A percentile compares a stretch with the other conserved stretches of the same genome.
Evolutionary conservation across 2,329 filamentous ascomycete genomes (phyloP).

Genomic region (Fusarium sp.): DNA sequence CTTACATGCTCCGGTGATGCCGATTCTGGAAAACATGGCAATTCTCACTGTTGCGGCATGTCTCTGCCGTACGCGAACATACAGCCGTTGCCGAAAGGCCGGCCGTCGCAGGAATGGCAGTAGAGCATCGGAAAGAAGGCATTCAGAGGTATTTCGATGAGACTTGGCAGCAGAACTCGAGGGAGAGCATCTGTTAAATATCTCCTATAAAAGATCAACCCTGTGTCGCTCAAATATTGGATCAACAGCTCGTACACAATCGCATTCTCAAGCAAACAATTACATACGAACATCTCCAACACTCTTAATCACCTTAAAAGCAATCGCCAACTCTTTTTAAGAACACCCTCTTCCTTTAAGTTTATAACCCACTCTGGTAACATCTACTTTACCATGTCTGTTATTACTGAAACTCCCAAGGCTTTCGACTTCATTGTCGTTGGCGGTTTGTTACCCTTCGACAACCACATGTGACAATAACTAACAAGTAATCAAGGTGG

Average conservation of each 20-base stretch:
- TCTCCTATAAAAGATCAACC: not conserved
- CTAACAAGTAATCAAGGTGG: conserved; percentile 40
- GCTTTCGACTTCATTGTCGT: conserved; percentile 31
- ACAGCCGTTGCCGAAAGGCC: not conserved
- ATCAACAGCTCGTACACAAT: not conserved
- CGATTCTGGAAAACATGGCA: not conserved
- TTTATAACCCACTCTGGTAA: too few species aligned
- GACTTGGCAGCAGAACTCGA: not conserved
- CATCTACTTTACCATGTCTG: not conserved
- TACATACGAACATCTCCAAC: too few species aligned
- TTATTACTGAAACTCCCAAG: conserved; percentile 20
- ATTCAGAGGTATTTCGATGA: not conserved
- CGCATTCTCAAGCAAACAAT: not conserved
- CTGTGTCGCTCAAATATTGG: not conserved
- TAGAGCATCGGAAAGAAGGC: not conserved
- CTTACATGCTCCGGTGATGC: not conserved
- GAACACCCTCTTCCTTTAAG: not conserved
- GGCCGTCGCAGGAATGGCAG: not conserved
- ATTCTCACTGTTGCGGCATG: too few species aligned
- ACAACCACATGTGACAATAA: not conserved
- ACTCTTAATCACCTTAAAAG: too few species aligned
- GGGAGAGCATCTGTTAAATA: not conserved
- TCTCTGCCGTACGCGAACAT: not conserved
- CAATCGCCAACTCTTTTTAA: too few species aligned
- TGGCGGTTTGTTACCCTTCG: conserved; percentile 5